Percentiles rank a stretch among this genome's conserved stretches.
Conservation (phyloP, 352 stramenopile species). For the Pythium plurisporium region DNA sequence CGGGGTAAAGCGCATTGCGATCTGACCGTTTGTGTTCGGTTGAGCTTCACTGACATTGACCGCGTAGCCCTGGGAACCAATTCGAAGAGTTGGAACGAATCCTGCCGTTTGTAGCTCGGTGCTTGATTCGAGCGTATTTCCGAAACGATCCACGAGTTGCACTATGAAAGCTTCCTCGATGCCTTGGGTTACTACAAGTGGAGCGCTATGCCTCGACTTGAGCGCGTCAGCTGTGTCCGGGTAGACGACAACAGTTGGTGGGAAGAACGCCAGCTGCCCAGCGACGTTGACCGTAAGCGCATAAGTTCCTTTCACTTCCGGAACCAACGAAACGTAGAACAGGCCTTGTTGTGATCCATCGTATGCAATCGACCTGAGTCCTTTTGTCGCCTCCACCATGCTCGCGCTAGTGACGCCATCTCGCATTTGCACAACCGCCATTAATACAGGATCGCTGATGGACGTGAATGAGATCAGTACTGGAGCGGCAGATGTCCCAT, state of each 20-base stretch:
- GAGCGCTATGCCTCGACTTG: slow-evolving; percentile 73
- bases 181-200: slow-evolving; percentile 78
- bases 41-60: slow-evolving; percentile 45
- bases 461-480: slow-evolving; percentile 44
- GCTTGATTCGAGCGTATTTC: slow-evolving; percentile 85
- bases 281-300: slow-evolving; percentile 49
- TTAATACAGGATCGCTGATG: slow-evolving; percentile 39
- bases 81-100: slow-evolving; percentile 54
- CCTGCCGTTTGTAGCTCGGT: slow-evolving; percentile 47
- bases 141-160: slow-evolving; percentile 88
- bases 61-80: slow-evolving; percentile 25
- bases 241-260: slow-evolving; percentile 70
- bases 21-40: slow-evolving; percentile 87
- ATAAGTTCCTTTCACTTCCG: slow-evolving; percentile 74
- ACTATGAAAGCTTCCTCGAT: slow-evolving; percentile 74
- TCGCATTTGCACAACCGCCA: slow-evolving; percentile 35
- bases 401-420: slow-evolving; percentile 47
- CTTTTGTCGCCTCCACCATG: slow-evolving; percentile 57
- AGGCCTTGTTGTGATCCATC: slow-evolving; percentile 49
- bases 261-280: slow-evolving; percentile 49
- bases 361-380: slow-evolving; percentile 70
- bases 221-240: slow-evolving; percentile 66
- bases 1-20: slow-evolving; percentile 75
- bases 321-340: slow-evolving; percentile 83
- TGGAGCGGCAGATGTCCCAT: slow-evolving; percentile 16